Evolutionary conservation across 148 eudicot species (phyloP).

Genomic region (Silene latifolia): DNA sequence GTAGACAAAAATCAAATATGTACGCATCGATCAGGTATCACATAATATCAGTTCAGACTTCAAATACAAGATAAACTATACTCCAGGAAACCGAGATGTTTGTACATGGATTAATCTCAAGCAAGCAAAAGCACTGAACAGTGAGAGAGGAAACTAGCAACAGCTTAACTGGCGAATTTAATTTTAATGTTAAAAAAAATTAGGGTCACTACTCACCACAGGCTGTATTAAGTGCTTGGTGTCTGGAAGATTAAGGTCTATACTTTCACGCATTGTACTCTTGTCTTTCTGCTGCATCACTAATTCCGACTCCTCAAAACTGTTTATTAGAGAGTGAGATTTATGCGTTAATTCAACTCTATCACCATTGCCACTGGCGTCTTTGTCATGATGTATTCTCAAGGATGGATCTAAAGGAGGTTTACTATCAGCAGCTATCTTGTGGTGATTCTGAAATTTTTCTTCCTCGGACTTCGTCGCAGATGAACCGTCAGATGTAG

Average conservation of each 20-base stretch:
- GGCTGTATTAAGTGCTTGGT: slow-evolving; percentile 47
- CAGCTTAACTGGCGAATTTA: slow-evolving; percentile 4
- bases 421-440: slow-evolving; percentile 42
- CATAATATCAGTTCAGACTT: neutral
- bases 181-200: slow-evolving; percentile 3
- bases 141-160: neutral
- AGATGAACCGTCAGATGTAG: slow-evolving; percentile 38
- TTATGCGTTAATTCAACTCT: slow-evolving; percentile 43
- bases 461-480: slow-evolving; percentile 34
- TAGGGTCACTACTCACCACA: slow-evolving; percentile 47
- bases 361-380: slow-evolving; percentile 39
- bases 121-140: slow-evolving; percentile 2
- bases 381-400: slow-evolving; percentile 46
- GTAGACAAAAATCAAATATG: neutral
- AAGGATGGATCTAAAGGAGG: slow-evolving; percentile 32
- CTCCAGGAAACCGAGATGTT: neutral
- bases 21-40: neutral
- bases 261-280: slow-evolving; percentile 49
- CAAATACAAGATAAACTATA: neutral
- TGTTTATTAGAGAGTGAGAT: slow-evolving; percentile 38
- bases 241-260: slow-evolving; percentile 61
- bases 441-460: slow-evolving; percentile 43
- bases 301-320: slow-evolving; percentile 35
- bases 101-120: neutral
- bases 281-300: slow-evolving; percentile 53